A percentile compares a stretch with the other conserved stretches of the same genome.
phyloP scores from a whole-genome alignment of 352 stramenopile genomes.

The Phytopythium cucurbitacearum region DNA sequence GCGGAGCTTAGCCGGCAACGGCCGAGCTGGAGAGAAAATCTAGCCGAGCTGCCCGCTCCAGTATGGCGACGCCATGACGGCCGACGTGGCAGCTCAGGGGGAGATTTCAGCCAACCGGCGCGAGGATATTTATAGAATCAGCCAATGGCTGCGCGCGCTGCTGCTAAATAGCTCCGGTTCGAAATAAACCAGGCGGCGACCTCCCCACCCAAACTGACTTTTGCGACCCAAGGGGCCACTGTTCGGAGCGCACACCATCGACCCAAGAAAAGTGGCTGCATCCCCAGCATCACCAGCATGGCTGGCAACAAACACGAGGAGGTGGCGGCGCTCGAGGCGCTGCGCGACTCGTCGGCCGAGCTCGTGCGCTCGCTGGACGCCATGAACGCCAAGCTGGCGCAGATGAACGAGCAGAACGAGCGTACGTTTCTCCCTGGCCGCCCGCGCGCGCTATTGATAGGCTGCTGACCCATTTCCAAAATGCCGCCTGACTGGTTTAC shows the following conservation, averaged over 20 bases:
- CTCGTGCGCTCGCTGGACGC: slow-evolving; percentile 69
- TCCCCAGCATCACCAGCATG: slow-evolving; percentile 11
- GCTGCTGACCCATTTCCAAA: neutral
- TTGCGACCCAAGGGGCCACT: neutral
- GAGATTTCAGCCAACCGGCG: too few species aligned
- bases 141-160: too few species aligned
- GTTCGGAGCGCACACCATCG: neutral
- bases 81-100: too few species aligned
- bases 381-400: slow-evolving; percentile 68
- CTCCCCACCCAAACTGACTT: too few species aligned
- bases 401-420: slow-evolving; percentile 83
- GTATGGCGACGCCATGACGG: too few species aligned
- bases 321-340: slow-evolving; percentile 70
- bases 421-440: slow-evolving; percentile 22
- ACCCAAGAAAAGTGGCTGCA: too few species aligned
- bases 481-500: neutral
- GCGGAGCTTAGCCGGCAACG: too few species aligned
- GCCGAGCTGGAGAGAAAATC: too few species aligned
- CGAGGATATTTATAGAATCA: too few species aligned
- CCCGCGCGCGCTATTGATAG: neutral
- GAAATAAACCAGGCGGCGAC: too few species aligned
- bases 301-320: slow-evolving; percentile 63
- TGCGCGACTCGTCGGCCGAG: slow-evolving; percentile 72
- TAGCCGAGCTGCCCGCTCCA: too few species aligned
- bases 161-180: too few species aligned